Evolutionary conservation across 2,329 filamentous ascomycete species (phyloP).

Genomic region (Sporothrix inflata): DNA sequence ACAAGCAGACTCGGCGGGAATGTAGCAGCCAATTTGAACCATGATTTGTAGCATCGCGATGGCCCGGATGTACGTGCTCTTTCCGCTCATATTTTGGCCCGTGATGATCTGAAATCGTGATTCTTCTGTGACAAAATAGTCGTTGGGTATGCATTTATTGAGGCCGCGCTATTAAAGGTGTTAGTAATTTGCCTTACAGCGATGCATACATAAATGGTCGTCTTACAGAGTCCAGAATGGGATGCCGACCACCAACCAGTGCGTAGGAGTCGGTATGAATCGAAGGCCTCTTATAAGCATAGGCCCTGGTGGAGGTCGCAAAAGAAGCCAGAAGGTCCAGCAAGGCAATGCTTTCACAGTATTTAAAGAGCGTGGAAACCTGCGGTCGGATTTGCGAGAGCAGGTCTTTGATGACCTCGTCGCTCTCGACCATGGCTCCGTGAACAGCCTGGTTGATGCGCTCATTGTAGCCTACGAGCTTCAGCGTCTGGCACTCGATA

Average conservation of each 20-base stretch:
- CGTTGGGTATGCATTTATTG: constrained; percentile 79
- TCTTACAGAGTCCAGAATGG: constrained; percentile 69
- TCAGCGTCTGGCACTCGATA: constrained; percentile 85
- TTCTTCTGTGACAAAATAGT: constrained; percentile 81
- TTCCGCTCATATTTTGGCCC: constrained; percentile 97
- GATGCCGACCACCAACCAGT: constrained; percentile 75
- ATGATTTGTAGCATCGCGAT: constrained; percentile 85
- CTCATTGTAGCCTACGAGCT: constrained; percentile 78
- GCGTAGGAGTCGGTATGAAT: constrained; percentile 66
- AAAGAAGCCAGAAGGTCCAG: constrained; percentile 85
- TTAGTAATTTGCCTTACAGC: not conserved
- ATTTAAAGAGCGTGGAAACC: constrained; percentile 74
- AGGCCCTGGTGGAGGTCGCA: constrained; percentile 67
- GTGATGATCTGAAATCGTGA: constrained; percentile 91
- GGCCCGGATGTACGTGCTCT: constrained; percentile 90
- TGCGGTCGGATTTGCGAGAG: constrained; percentile 72
- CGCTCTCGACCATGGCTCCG: constrained; percentile 82
- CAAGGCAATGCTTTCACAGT: constrained; percentile 83
- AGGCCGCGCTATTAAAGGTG: constrained; percentile 27
- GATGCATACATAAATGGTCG: not conserved
- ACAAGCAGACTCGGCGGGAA: constrained; percentile 81
- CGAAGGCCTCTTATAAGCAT: constrained; percentile 66
- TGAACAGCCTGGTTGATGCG: constrained; percentile 79
- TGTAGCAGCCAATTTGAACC: constrained; percentile 90
- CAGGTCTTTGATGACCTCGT: constrained; percentile 72